Evolutionary conservation across 768 basidiomycete genomes (phyloP).

Genomic region (Chalciporus chontae): DNA sequence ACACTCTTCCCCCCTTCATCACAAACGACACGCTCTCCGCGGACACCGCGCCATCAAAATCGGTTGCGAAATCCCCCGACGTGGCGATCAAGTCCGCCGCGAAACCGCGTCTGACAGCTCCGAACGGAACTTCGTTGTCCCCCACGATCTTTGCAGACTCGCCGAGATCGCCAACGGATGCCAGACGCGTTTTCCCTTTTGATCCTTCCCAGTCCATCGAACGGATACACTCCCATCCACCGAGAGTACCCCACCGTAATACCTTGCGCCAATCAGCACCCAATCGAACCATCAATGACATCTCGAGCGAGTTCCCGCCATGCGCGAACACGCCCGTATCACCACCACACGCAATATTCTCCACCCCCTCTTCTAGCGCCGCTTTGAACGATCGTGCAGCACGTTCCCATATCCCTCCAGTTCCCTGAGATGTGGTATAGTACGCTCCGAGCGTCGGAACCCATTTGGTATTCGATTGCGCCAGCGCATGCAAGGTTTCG

Average conservation of each 20-base stretch:
- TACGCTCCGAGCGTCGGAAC: constrained; percentile 57
- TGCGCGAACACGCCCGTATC: constrained; percentile 65
- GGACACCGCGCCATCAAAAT: constrained; percentile 45
- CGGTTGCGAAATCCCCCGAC: constrained; percentile 32
- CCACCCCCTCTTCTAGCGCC: constrained; percentile 41
- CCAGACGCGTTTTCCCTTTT: constrained; percentile 24
- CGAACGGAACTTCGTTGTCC: constrained; percentile 54
- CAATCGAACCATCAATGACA: constrained; percentile 55
- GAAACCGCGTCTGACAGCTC: constrained; percentile 50
- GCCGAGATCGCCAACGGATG: constrained; percentile 21
- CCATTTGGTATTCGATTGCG: constrained; percentile 39
- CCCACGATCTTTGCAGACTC: constrained; percentile 33
- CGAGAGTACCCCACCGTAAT: constrained; percentile 55
- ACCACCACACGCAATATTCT: constrained; percentile 57
- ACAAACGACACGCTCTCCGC: constrained; percentile 48
- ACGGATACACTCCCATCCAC: constrained; percentile 55
- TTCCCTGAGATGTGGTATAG: constrained; percentile 31
- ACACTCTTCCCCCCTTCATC: constrained; percentile 54
- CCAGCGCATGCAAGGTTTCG: constrained; percentile 17
- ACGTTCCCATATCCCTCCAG: constrained; percentile 35
- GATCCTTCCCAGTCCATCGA: constrained; percentile 44
- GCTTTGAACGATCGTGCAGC: constrained; percentile 40
- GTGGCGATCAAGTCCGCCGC: constrained; percentile 48
- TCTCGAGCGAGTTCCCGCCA: constrained; percentile 57
- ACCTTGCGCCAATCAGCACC: constrained; percentile 53